Evolutionary conservation across 2,329 filamentous ascomycete genomes (phyloP), one percentile per base, ranked within the genome.

Genomic region (Waltergamsia citrina): DNA sequence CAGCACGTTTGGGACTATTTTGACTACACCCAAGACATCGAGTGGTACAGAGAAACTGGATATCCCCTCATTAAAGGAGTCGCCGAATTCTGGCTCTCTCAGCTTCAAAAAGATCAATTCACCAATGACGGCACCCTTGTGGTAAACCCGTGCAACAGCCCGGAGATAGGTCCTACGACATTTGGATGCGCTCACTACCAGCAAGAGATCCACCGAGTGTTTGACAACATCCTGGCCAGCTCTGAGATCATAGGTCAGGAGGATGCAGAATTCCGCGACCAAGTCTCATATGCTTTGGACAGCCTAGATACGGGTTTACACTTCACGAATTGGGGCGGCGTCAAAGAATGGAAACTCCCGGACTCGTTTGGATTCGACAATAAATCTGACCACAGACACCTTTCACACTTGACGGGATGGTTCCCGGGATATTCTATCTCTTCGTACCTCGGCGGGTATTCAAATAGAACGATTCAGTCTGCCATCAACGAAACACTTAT

Each of bases 1-100:
- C 67, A 71, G 38, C 70, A 77, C 40, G 65, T 78, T 2, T 69
- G 62, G 51, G 71, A 78, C 37, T 62, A 69, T 43, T 78, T 63
- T 46, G 63, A 67, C 22, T 77, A 74, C 42, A 65, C 61, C 3
- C 60, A 56, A 18, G 59, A 74, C 40, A 28, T 43, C 0, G 45
- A 49, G 2, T 75, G 68, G 68, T 56, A 71, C 45, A 17, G 52
- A 39, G 10, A 59, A 5, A 52, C 54, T 6, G 72, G 67, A 1
- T 77, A 73, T 35, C 69, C 66, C 2, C 53, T 76, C 2, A 46
- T 76, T 17, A 73, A 70, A 40, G 66, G 63, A 3, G 55, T 70
- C 2, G 62, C 69, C 0, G 43, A 64, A n/a, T 77, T 75, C 50
- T 75, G 71, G 67, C 53, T 74, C 4, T 63, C 60, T 6, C 63